phyloP scores from a whole-genome alignment of 306 rosid species.

The Herpetospermum pedunculosum region DNA sequence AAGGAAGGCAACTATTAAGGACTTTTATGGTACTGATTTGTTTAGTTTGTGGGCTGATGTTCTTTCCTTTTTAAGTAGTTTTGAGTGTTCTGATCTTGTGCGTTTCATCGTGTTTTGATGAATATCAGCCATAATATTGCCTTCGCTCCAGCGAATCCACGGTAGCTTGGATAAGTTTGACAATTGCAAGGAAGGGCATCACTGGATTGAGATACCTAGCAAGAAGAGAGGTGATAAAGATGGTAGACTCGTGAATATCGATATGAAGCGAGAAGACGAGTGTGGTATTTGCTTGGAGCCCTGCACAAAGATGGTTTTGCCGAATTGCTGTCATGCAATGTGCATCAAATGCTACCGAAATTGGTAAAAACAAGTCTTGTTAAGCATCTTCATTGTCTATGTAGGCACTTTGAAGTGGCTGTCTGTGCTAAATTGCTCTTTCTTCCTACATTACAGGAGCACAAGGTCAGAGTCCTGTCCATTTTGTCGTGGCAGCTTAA shows the following conservation, averaged over 20 bases:
- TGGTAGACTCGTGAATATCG: slow-evolving; percentile 29
- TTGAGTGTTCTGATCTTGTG: slow-evolving; percentile 6
- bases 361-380: slow-evolving; percentile 39
- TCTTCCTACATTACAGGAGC: slow-evolving; percentile 43
- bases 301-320: slow-evolving; percentile 86
- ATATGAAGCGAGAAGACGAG: slow-evolving; percentile 84
- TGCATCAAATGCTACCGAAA: slow-evolving; percentile 97
- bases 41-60: not conserved
- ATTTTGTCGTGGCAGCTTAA: slow-evolving; percentile 81
- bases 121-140: slow-evolving; percentile 73
- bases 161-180: slow-evolving; percentile 50
- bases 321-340: slow-evolving; percentile 93
- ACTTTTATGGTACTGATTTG: slow-evolving; percentile 63
- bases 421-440: not conserved
- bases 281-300: slow-evolving; percentile 98
- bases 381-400: not conserved
- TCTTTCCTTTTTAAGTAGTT: not conserved
- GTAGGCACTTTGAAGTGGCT: slow-evolving; percentile 4
- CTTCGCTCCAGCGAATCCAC: slow-evolving; percentile 83
- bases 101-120: slow-evolving; percentile 17
- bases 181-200: slow-evolving; percentile 28
- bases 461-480: slow-evolving; percentile 81
- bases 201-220: slow-evolving; percentile 27
- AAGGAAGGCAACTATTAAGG: slow-evolving; percentile 81
- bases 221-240: slow-evolving; percentile 41